Evolutionary conservation across 768 basidiomycete species (phyloP).

Genomic region (Naganishia vaughanmartiniae): DNA sequence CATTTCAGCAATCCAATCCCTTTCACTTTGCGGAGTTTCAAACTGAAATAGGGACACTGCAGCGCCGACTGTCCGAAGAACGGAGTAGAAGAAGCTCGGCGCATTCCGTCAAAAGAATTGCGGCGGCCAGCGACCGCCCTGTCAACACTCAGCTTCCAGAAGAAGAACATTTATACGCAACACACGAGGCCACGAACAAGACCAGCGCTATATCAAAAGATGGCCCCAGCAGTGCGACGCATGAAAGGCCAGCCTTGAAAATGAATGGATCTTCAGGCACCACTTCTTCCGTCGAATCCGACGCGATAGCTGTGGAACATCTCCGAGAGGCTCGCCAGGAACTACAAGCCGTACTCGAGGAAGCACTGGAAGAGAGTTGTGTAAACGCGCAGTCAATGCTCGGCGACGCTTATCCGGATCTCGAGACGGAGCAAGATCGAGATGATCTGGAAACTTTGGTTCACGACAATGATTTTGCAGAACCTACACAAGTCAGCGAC

Average conservation of each 20-base stretch:
- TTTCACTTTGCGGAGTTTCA: conserved; percentile 18
- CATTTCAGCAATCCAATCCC: conserved; percentile 9
- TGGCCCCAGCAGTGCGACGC: not conserved
- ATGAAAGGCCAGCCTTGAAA: not conserved
- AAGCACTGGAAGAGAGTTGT: conserved; percentile 7
- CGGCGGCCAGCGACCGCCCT: not conserved
- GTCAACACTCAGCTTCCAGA: not conserved
- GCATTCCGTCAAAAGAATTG: not conserved
- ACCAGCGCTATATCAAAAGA: too few species aligned
- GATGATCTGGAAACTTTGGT: not conserved
- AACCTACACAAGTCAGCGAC: not conserved
- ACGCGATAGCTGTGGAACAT: not conserved
- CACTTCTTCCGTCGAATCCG: not conserved
- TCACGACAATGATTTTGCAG: not conserved
- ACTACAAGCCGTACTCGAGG: conserved; percentile 22
- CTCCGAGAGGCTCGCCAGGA: conserved; percentile 13
- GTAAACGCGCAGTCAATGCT: not conserved
- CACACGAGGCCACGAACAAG: not conserved
- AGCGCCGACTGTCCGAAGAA: conserved; percentile 2
- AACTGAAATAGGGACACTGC: conserved; percentile 9
- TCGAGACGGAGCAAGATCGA: not conserved
- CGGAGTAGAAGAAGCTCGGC: conserved; percentile 14
- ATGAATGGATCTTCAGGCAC: not conserved
- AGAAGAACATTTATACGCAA: not conserved
- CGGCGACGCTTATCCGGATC: not conserved